phyloP scores from a whole-genome alignment of 805 yeast genomes.

The Kodamaea fukazawae region DNA sequence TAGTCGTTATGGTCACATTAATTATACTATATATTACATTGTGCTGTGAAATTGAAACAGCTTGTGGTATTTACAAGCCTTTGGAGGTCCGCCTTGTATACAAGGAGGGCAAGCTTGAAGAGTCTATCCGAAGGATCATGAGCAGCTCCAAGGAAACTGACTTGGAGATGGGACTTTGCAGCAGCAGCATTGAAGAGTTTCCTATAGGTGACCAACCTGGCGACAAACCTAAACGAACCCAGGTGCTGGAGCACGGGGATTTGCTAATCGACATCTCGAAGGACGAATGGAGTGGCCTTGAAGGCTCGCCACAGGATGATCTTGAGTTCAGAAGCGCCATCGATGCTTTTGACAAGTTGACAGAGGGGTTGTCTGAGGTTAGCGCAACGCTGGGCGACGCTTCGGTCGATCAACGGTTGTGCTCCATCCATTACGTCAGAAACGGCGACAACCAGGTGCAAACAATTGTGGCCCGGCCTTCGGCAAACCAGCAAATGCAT shows the following conservation, averaged over 20 bases:
- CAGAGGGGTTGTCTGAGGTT: slow-evolving; percentile 11
- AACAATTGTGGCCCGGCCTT: slow-evolving; percentile 16
- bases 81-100: no score
- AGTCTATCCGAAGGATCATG: no score
- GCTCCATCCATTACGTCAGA: slow-evolving; percentile 6
- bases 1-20: not conserved
- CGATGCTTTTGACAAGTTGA: slow-evolving; percentile 15
- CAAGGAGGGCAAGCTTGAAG: no score
- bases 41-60: not conserved
- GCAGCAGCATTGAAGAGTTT: no score
- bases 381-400: not conserved
- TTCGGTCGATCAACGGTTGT: slow-evolving; percentile 8
- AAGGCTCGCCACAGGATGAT: not conserved
- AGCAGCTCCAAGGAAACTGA: no score
- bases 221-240: no score
- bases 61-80: no score
- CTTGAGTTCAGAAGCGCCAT: slow-evolving; percentile 12
- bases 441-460: slow-evolving; percentile 6
- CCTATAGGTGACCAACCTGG: no score
- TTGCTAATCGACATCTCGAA: not conserved
- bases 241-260: no score
- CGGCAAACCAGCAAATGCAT: slow-evolving; percentile 13
- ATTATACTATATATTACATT: slow-evolving; percentile 1
- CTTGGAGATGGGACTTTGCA: no score
- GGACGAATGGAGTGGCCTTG: not conserved